Conservation (phyloP, 1,284 basidiomycete genomes). For the Microbotryum lychnidis-dioicae region DNA sequence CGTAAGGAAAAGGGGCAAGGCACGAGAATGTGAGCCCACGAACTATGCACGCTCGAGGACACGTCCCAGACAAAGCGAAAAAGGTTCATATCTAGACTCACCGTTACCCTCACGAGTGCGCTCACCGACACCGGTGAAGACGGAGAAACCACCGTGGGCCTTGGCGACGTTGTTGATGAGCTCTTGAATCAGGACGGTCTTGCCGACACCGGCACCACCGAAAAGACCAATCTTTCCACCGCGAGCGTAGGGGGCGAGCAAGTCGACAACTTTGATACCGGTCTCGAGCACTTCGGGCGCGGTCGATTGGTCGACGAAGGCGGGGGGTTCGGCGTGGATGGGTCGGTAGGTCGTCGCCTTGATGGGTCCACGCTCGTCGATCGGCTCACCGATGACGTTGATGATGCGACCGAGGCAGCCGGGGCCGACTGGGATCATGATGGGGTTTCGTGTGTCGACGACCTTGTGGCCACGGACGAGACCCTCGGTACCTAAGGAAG, state of each 20-base stretch:
- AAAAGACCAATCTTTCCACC: slow-evolving; percentile 99
- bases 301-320: slow-evolving; percentile 97
- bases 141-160: slow-evolving; percentile 99
- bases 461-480: slow-evolving; percentile 98
- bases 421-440: slow-evolving; percentile 89
- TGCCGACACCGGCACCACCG: slow-evolving; percentile 99
- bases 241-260: slow-evolving; percentile 98
- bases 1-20: slow-evolving; percentile 21
- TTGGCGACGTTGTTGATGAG: slow-evolving; percentile 99
- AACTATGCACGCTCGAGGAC: not conserved
- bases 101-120: slow-evolving; percentile 99
- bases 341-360: slow-evolving; percentile 73
- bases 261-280: slow-evolving; percentile 99
- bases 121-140: slow-evolving; percentile 99
- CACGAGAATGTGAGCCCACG: not conserved
- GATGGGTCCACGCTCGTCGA: slow-evolving; percentile 98
- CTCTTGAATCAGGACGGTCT: slow-evolving; percentile 89
- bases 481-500: slow-evolving; percentile 69
- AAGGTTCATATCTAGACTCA: slow-evolving; percentile 10
- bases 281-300: slow-evolving; percentile 97
- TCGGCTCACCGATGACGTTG: slow-evolving; percentile 99
- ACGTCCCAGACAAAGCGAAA: slow-evolving; percentile 2
- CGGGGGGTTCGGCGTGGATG: slow-evolving; percentile 93
- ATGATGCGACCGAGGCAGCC: slow-evolving; percentile 96
- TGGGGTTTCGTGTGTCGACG: slow-evolving; percentile 90